Conservation (phyloP, 352 stramenopile species). For the Phytophthora uliginosa region DNA sequence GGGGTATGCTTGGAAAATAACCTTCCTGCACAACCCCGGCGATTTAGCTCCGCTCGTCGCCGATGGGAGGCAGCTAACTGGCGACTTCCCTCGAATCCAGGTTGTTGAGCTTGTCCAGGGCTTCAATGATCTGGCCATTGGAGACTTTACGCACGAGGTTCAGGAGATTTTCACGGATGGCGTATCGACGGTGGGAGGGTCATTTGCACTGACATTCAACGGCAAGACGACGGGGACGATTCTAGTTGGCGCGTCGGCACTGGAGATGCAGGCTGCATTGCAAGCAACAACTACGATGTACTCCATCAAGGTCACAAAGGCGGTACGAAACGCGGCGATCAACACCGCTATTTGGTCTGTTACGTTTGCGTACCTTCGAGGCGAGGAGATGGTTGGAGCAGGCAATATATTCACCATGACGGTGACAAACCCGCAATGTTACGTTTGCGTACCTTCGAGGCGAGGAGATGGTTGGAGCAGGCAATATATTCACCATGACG, state of each 20-base stretch:
- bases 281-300: slow-evolving; percentile 87
- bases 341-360: slow-evolving; percentile 93
- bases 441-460: slow-evolving; percentile 95
- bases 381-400: slow-evolving; percentile 93
- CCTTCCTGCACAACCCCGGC: slow-evolving; percentile 90
- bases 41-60: slow-evolving; percentile 90
- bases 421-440: no score
- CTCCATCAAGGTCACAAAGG: slow-evolving; percentile 82
- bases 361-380: slow-evolving; percentile 94
- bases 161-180: slow-evolving; percentile 37
- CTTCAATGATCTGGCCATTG: slow-evolving; percentile 75
- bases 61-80: slow-evolving; percentile 85
- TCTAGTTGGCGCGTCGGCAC: slow-evolving; percentile 70
- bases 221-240: slow-evolving; percentile 85
- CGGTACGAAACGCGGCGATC: slow-evolving; percentile 41
- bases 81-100: slow-evolving; percentile 87
- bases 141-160: slow-evolving; percentile 94
- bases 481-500: slow-evolving; percentile 90
- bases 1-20: slow-evolving; percentile 94
- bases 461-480: slow-evolving; percentile 93
- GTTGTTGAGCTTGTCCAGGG: slow-evolving; percentile 74
- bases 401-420: slow-evolving; percentile 91
- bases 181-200: slow-evolving; percentile 61
- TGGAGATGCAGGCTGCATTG: slow-evolving; percentile 89
- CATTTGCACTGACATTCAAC: slow-evolving; percentile 93